Percentiles rank a stretch among this genome's conserved stretches.
Conservation (phyloP, 140 eudicot species). For the Cichorium intybus region DNA sequence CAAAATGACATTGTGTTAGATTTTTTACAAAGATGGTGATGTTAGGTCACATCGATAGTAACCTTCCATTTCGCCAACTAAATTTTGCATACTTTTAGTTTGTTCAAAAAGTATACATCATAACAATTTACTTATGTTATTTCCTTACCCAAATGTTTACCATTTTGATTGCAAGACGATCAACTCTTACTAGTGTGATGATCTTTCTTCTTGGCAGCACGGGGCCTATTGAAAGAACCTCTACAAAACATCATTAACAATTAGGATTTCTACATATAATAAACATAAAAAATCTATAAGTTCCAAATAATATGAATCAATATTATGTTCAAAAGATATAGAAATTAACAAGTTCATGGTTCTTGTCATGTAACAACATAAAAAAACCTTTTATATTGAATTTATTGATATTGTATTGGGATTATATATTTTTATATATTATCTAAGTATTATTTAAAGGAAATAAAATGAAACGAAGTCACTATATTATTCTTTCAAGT, state of each 20-base stretch:
- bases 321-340: neutral
- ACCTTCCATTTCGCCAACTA: neutral
- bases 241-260: neutral
- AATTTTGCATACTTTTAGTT: neutral
- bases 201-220: conserved; percentile 20
- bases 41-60: neutral
- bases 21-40: neutral
- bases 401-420: too few relatives aligned
- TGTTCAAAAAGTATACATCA: neutral
- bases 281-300: neutral
- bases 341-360: too few relatives aligned
- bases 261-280: neutral
- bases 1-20: neutral
- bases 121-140: conserved; percentile 1
- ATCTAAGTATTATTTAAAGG: neutral
- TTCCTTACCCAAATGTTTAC: neutral
- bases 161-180: neutral
- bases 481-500: too few relatives aligned
- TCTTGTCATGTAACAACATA: neutral
- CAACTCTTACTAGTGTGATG: conserved; percentile 15
- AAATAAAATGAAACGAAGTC: too few relatives aligned
- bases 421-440: too few relatives aligned
- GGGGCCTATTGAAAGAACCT: conserved; percentile 29
- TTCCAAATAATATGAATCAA: neutral
- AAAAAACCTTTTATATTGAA: too few relatives aligned